phyloP scores from a whole-genome alignment of 2,329 filamentous ascomycete species.

The Cryphonectria japonica region DNA sequence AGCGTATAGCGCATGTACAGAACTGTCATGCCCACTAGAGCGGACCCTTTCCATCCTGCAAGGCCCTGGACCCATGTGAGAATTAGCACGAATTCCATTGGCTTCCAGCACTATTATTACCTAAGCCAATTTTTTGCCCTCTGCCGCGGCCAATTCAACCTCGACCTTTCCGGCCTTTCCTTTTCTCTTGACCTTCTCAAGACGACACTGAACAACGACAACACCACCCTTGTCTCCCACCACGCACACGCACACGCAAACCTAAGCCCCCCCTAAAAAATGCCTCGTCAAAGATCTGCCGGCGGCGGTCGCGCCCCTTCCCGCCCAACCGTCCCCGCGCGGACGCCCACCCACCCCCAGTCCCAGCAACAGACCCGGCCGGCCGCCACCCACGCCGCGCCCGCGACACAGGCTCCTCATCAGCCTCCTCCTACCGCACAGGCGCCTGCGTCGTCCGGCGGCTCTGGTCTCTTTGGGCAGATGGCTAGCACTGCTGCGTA shows the following conservation, averaged over 20 bases:
- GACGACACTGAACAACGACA: conserved; percentile 8
- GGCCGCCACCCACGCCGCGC: conserved; percentile 68
- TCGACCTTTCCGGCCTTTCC: conserved; percentile 27
- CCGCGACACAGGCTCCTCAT: conserved; percentile 47
- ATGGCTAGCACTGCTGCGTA: conserved; percentile 99
- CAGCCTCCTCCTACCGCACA: conserved; percentile 55
- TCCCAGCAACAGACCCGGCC: conserved; percentile 68
- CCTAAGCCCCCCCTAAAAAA: conserved; percentile 45
- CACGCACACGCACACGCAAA: conserved; percentile 4
- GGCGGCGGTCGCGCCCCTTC: conserved; percentile 58
- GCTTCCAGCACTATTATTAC: conserved; percentile 32
- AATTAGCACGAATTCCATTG: conserved; percentile 35
- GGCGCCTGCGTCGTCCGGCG: conserved; percentile 54
- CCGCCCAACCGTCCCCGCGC: conserved; percentile 67
- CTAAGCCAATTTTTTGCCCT: conserved; percentile 30
- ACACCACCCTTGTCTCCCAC: conserved; percentile 22
- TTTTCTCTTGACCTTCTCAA: conserved; percentile 13
- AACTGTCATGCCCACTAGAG: background rate
- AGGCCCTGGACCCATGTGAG: conserved; percentile 30
- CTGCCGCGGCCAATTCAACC: conserved; percentile 32
- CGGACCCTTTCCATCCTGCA: background rate
- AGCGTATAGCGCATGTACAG: no score
- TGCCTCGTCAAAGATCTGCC: conserved; percentile 79
- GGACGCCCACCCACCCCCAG: conserved; percentile 51
- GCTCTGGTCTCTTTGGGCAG: conserved; percentile 89